A percentile compares a stretch with the other conserved stretches of the same genome.
Conservation (phyloP, 768 basidiomycete species). For the Flagelloscypha sp. region DNA sequence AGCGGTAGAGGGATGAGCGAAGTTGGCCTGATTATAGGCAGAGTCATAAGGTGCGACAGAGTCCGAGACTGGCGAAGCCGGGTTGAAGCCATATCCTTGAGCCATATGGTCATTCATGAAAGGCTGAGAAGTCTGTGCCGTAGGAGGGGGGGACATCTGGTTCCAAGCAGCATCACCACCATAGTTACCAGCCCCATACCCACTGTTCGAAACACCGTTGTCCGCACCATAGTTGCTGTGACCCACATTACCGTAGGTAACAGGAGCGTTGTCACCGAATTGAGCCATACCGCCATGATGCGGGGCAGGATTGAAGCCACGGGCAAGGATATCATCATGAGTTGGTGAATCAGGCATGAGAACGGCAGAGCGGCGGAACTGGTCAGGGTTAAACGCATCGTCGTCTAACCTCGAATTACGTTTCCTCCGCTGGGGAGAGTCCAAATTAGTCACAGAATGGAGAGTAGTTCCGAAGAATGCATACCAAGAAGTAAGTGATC, state of each 20-base stretch:
- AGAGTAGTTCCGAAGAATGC: slow-evolving; percentile 10
- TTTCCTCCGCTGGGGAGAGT: slow-evolving; percentile 30
- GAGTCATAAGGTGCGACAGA: slow-evolving; percentile 15
- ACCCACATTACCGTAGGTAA: too few species aligned
- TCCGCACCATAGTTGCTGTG: too few species aligned
- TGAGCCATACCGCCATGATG: too few species aligned
- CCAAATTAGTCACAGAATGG: slow-evolving; percentile 1
- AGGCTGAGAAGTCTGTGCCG: too few species aligned
- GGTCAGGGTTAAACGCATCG: slow-evolving; percentile 41
- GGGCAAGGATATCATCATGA: slow-evolving; percentile 29
- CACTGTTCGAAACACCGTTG: too few species aligned
- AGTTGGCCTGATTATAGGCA: slow-evolving; percentile 20
- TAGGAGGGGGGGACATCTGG: slow-evolving; percentile 12
- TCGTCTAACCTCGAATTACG: slow-evolving; percentile 31
- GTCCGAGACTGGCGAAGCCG: slow-evolving; percentile 9
- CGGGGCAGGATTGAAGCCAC: slow-evolving; percentile 45
- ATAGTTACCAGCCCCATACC: slow-evolving; percentile 12
- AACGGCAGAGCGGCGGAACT: slow-evolving; percentile 60
- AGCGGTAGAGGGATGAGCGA: slow-evolving; percentile 15
- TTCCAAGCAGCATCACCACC: slow-evolving; percentile 18
- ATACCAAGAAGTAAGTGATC: slow-evolving; percentile 39
- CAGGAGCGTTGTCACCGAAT: too few species aligned
- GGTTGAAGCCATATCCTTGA: slow-evolving; percentile 17
- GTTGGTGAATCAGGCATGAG: slow-evolving; percentile 47
- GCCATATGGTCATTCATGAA: too few species aligned